phyloP scores from a whole-genome alignment of 1,284 basidiomycete genomes.

The Phlebopus sp. region DNA sequence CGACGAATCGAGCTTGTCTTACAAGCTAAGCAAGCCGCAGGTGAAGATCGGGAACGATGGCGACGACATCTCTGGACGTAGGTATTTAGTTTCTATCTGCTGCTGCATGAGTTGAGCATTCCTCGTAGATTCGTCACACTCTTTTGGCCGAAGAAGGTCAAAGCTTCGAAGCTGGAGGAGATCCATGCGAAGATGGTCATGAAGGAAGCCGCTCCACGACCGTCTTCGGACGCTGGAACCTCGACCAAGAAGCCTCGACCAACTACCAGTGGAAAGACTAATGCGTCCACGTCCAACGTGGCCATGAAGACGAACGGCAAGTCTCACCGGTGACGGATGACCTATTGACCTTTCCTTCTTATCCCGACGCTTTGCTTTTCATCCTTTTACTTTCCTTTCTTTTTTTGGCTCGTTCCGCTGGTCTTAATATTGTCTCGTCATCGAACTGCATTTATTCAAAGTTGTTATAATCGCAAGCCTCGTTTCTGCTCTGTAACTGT shows the following conservation, averaged over 20 bases:
- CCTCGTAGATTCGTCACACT: conserved; percentile 78
- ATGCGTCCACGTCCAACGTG: conserved; percentile 36
- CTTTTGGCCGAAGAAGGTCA: conserved; percentile 98
- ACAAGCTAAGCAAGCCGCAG: conserved; percentile 68
- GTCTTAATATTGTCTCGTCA: conserved; percentile 22
- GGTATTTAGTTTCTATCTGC: conserved; percentile 36
- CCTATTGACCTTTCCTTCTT: conserved; percentile 4
- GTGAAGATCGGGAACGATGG: conserved; percentile 83
- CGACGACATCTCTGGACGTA: conserved; percentile 94
- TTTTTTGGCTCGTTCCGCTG: conserved; percentile 7
- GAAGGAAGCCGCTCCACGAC: conserved; percentile 65
- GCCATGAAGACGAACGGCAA: conserved; percentile 37
- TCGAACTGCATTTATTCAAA: conserved; percentile 22
- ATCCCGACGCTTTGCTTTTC: conserved; percentile 9
- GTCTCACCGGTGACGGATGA: conserved; percentile 22
- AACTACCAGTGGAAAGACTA: conserved; percentile 47
- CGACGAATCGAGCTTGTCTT: conserved; percentile 88
- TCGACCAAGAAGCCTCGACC: conserved; percentile 54
- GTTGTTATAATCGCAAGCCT: conserved; percentile 26
- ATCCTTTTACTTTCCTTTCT: conserved; percentile 3
- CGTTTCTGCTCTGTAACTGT: conserved; percentile 25
- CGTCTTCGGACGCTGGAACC: conserved; percentile 38
- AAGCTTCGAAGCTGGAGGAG: conserved; percentile 86
- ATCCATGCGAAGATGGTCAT: conserved; percentile 93
- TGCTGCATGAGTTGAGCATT: conserved; percentile 12